Evolutionary conservation across 148 eudicot species (phyloP), one percentile per base, ranked within the genome.

Genomic region (Polygonum aviculare): DNA sequence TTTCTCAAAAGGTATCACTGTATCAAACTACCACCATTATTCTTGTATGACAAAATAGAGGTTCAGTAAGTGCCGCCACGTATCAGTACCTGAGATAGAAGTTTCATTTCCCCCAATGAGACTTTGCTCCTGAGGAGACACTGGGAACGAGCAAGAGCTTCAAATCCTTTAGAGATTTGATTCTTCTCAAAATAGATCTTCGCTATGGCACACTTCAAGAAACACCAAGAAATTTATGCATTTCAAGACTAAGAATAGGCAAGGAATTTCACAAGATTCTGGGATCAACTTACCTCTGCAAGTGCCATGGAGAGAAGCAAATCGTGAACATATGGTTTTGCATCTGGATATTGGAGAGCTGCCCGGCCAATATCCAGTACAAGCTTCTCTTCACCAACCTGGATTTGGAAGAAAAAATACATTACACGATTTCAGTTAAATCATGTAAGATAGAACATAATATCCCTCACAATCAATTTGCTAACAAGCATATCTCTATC

Each of bases 191-290:
- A 87, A 77, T 92, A 78, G 80, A 73, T 78, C 89, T 89, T 91
- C 33, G 99, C 99, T 84, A 89, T 91, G 74, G 97, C 91, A 93
- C 99, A 96, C 99, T 96, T 91, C 89, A 96, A 90, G 89, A 96
- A 91, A 87, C 82, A 74, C 87, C 88, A 89, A 80, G 96, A 84
- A 87, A 83, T 15, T 19, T 91, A 84, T 81, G 84, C 84, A 90
- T 87, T 89, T 86, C 86, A 88, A 55, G 83, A 82, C 80, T 79
- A 76, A 82, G 76, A 87, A 78, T 35, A 65, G 12, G 88, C 94
- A 84, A 87, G 83, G 6, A 41, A 90, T 83, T 82, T 81, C 83
- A 91, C 85, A 89, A 87, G 84, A 87, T 83, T 82, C 79, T 80
- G 77, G 82, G 76, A 87, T 78, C 57, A 74, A 71, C 89, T 87